Percentiles rank a stretch among this genome's conserved stretches.
Evolutionary conservation across 805 yeast species (phyloP).

Genomic region (Torulaspora gathmanii): DNA sequence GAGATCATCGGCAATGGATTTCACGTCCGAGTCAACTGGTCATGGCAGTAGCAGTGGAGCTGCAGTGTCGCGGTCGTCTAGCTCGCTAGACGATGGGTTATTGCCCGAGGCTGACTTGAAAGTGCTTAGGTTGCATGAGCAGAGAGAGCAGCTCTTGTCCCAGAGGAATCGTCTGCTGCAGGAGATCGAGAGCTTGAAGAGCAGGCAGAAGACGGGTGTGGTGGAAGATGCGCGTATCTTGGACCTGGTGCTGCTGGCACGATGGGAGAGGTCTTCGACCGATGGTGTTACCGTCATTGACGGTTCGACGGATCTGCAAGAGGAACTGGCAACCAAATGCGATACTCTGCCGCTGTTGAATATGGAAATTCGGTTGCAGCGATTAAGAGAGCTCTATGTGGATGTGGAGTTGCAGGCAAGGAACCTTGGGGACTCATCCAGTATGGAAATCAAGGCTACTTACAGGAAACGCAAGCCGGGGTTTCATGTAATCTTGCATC

Average conservation of each 20-base stretch:
- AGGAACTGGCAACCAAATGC: slow-evolving; percentile 23
- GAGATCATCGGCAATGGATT: slow-evolving; percentile 20
- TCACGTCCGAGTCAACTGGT: slow-evolving; percentile 23
- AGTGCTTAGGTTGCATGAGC: slow-evolving; percentile 19
- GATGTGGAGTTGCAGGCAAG: slow-evolving; percentile 9
- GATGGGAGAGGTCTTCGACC: neutral
- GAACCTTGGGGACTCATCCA: neutral
- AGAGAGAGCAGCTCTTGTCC: slow-evolving; percentile 18
- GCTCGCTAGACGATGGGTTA: slow-evolving; percentile 1
- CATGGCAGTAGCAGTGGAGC: slow-evolving; percentile 2
- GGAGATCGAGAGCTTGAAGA: slow-evolving; percentile 17
- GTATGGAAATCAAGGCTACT: neutral
- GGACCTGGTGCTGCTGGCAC: slow-evolving; percentile 8
- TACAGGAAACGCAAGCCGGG: neutral
- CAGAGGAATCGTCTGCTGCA: slow-evolving; percentile 18
- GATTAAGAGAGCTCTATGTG: slow-evolving; percentile 19
- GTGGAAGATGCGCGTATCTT: slow-evolving; percentile 3
- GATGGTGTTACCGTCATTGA: slow-evolving; percentile 10
- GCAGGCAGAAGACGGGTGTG: slow-evolving; percentile 1
- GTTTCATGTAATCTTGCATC: slow-evolving; percentile 1
- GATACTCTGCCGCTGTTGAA: slow-evolving; percentile 31
- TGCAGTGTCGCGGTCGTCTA: slow-evolving; percentile 1
- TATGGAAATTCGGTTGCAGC: slow-evolving; percentile 20
- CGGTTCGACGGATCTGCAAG: slow-evolving; percentile 18
- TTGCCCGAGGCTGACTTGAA: slow-evolving; percentile 15